Evolutionary conservation across 2,329 filamentous ascomycete genomes (phyloP), one percentile per base, ranked within the genome.

Genomic region (Neophaeococcomyces mojaviensis): DNA sequence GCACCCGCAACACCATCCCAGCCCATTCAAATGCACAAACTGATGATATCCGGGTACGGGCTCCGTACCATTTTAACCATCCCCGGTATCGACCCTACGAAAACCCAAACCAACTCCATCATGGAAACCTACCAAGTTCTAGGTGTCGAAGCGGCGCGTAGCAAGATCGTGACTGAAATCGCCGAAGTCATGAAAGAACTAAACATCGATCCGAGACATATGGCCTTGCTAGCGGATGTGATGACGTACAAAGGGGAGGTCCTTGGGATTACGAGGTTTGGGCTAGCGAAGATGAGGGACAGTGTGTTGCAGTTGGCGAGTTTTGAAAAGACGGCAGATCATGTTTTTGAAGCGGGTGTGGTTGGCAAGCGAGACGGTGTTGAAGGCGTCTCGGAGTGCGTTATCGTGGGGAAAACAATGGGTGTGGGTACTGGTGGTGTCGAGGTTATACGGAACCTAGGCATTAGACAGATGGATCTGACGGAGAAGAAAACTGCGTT

Each of bases 221-320:
- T 98, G 88, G 85, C 96, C 64, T 77, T 98, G 15, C 79, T 98
- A 1, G 90, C 92, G 9, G 92, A 98, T 60, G 89, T 96, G 44
- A 98, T 98, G 92, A 97, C 92, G 1, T 97, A 90, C 76, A 97
- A 96, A 71, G 92, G 92, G 41, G 90, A 97, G 57, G 86, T 98
- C 0, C 77, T 96, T 15, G 92, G 92, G 42, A 98, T 98, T 62
- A 98, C 92, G 2, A 84, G 92, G 26, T 97, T 97, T 65, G 92
- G 92, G 42, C 74, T 98, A 20, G 86, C 88, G 47, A 98, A 97
- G 74, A 97, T 95, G 84, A 78, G 92, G 42, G 92, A 98, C 65
- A 86, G 80, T 13, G 92, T 97, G 9, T 71, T 98, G 46, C 92
- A 98, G 66, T 76, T 98, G 10, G 92, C 92, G 0, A 90, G 84